Percentiles rank a stretch among this genome's conserved stretches.
These are phyloP conservation scores for Gypsophila paniculata DNA, from an alignment of 179 eudicot genomes.

Conservation along the genomic window DNA sequence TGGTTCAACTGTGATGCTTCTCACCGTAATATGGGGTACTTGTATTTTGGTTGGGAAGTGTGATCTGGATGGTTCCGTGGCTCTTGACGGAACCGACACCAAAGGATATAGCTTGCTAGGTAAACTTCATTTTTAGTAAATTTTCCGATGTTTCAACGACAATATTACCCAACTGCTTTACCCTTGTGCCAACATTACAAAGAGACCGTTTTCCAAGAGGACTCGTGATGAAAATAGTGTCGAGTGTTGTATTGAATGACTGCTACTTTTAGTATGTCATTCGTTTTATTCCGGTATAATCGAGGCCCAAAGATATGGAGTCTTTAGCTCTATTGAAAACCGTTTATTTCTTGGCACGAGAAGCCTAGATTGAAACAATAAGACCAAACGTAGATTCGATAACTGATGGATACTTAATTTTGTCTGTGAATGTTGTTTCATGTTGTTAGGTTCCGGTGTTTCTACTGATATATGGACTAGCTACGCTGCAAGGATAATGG, in stretches of 20 bases:
- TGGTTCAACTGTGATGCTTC: slow-evolving; percentile 87
- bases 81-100: slow-evolving; percentile 35
- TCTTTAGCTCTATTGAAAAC: too few species aligned
- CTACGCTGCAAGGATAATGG: slow-evolving; percentile 63
- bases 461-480: slow-evolving; percentile 56
- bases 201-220: too few species aligned
- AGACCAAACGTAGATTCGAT: background rate
- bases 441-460: slow-evolving; percentile 47
- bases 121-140: slow-evolving; percentile 4
- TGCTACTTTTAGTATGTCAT: too few species aligned
- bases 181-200: too few species aligned
- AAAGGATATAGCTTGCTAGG: slow-evolving; percentile 35
- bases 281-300: too few species aligned
- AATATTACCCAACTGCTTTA: too few species aligned
- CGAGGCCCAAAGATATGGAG: too few species aligned
- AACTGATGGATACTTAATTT: background rate
- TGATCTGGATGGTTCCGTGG: slow-evolving; percentile 25
- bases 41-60: slow-evolving; percentile 72
- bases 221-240: too few species aligned
- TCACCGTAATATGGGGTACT: slow-evolving; percentile 84
- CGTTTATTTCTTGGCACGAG: too few species aligned
- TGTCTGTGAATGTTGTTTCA: background rate
- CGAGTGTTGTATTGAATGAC: too few species aligned
- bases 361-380: background rate
- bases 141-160: too few species aligned